Percentiles rank a stretch among this genome's conserved stretches.
Evolutionary conservation across 106 monocot species (phyloP).

Genomic region (Narthecium ossifragum): DNA sequence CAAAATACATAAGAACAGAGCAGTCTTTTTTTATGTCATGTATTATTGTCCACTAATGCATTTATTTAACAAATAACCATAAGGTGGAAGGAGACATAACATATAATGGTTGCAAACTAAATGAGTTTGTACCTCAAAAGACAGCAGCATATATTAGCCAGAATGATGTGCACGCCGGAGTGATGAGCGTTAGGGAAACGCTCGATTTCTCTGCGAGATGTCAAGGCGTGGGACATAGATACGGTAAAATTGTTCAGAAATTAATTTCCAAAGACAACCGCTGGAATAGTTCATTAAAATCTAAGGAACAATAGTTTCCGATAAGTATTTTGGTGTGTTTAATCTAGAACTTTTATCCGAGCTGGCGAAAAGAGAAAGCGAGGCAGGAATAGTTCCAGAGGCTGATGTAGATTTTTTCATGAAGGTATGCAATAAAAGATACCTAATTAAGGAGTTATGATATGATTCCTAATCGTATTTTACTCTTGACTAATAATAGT

Average conservation of each 20-base stretch:
- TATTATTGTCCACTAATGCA: no score
- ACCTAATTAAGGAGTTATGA: not conserved
- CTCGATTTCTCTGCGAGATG: slow-evolving; percentile 71
- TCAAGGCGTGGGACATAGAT: slow-evolving; percentile 59
- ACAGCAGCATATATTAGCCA: slow-evolving; percentile 79
- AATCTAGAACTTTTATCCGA: no score
- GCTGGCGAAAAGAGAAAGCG: no score
- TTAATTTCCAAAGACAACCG: not conserved
- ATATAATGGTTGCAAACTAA: slow-evolving; percentile 55
- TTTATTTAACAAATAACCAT: not conserved
- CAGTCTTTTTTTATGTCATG: no score
- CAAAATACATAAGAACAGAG: no score
- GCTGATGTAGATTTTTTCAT: no score
- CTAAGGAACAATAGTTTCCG: not conserved
- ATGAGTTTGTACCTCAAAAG: slow-evolving; percentile 75
- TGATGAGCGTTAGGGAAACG: slow-evolving; percentile 75
- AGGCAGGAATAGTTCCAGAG: no score
- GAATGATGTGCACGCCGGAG: slow-evolving; percentile 57
- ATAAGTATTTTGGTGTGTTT: no score
- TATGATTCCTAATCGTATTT: not conserved
- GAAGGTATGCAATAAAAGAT: slow-evolving; percentile 8
- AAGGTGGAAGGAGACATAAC: slow-evolving; percentile 47
- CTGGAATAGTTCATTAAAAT: not conserved
- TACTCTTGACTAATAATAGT: no score
- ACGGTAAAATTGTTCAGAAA: no score